Evolutionary conservation across 2,329 filamentous ascomycete genomes (phyloP).

Genomic region (Aspergillus sp.): DNA sequence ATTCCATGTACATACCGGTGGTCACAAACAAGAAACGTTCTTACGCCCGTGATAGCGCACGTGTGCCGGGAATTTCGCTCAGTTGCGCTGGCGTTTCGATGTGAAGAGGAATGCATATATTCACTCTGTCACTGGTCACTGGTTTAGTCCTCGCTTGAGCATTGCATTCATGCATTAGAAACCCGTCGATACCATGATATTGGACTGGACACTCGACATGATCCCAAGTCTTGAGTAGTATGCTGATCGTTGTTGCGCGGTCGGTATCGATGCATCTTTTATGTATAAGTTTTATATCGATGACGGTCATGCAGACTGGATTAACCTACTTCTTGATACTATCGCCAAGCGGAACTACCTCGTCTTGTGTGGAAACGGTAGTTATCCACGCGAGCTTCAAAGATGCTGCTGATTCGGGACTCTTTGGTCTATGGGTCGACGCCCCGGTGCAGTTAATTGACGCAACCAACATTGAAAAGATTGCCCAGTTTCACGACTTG

Average conservation of each 20-base stretch:
- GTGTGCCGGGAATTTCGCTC: not conserved
- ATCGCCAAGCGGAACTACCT: not conserved
- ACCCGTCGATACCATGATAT: not conserved
- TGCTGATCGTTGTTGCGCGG: not conserved
- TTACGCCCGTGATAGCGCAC: not conserved
- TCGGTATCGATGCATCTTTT: not conserved
- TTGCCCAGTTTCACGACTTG: not conserved
- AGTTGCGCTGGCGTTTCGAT: not conserved
- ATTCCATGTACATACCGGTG: not conserved
- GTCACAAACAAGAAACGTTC: not conserved
- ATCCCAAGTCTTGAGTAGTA: not conserved
- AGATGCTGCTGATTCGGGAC: not conserved
- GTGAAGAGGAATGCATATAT: not conserved
- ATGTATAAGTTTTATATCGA: not conserved
- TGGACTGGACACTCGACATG: not conserved
- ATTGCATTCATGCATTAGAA: not conserved
- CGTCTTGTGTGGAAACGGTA: not conserved
- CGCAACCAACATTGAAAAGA: not conserved
- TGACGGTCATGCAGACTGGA: not conserved
- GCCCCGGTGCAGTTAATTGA: not conserved
- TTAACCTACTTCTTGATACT: not conserved
- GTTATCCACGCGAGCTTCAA: not conserved
- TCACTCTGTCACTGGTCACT: not conserved
- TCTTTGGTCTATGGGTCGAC: not conserved
- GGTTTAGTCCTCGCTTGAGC: not conserved